Conservation (phyloP, 2,329 filamentous ascomycete genomes). For the Myotisia sp. region DNA sequence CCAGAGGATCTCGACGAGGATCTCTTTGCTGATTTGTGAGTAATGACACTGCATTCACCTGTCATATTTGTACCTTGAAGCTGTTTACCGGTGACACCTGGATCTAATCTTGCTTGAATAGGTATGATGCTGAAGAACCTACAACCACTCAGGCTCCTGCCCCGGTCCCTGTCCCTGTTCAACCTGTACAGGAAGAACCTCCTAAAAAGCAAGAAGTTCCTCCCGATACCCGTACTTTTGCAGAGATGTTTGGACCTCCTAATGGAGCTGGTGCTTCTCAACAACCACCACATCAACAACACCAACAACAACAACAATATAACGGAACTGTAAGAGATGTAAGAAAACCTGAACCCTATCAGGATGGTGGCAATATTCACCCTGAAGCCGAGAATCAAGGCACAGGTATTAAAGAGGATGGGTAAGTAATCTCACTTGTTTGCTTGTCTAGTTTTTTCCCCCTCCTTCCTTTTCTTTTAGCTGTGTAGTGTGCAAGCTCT, state of each 20-base stretch:
- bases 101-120: constrained; percentile 18
- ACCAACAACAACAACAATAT: too few relatives aligned
- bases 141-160: neutral
- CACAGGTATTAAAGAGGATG: constrained; percentile 65
- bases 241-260: too few relatives aligned
- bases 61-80: constrained; percentile 9
- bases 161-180: too few relatives aligned
- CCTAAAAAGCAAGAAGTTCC: neutral
- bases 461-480: neutral
- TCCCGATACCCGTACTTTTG: too few relatives aligned
- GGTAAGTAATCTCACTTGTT: constrained; percentile 48
- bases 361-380: constrained; percentile 4
- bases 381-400: constrained; percentile 25
- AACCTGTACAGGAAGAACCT: neutral
- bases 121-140: constrained; percentile 54
- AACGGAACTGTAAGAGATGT: too few relatives aligned
- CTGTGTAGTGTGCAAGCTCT: too few relatives aligned
- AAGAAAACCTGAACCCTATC: neutral
- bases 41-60: constrained; percentile 15
- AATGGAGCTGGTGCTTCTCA: too few relatives aligned
- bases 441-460: neutral
- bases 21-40: constrained; percentile 89
- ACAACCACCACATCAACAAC: too few relatives aligned
- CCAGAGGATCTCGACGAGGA: constrained; percentile 77
- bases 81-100: neutral